Conservation (phyloP, 2,329 filamentous ascomycete species). For the Hypoxylon sp. region DNA sequence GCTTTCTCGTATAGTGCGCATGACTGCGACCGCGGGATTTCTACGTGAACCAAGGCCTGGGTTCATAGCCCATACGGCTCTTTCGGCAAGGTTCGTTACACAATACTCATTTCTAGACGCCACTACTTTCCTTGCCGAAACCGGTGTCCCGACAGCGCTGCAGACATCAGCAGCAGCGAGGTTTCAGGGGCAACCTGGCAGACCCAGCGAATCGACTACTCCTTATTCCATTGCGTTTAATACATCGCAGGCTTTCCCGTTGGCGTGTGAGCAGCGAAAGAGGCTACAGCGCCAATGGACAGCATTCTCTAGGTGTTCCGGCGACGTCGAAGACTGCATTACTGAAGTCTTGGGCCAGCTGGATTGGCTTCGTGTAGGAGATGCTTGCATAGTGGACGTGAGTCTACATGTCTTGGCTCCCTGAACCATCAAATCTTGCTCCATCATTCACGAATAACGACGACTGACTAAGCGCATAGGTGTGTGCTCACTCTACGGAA, state of each 20-base stretch:
- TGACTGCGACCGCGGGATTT: neutral
- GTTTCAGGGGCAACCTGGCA: neutral
- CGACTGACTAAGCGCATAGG: neutral
- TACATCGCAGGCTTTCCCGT: neutral
- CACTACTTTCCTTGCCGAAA: neutral
- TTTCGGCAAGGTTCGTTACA: neutral
- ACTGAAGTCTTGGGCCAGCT: neutral
- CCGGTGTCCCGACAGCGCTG: neutral
- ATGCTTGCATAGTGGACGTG: neutral
- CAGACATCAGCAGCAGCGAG: neutral
- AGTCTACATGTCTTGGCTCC: neutral
- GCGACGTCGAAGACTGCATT: neutral
- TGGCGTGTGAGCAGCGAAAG: neutral
- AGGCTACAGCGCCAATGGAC: neutral
- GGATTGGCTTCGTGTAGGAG: neutral
- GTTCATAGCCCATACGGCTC: neutral
- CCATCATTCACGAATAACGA: neutral
- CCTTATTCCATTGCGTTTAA: neutral
- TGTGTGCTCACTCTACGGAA: neutral
- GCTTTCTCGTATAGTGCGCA: neutral
- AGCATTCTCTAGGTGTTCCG: neutral
- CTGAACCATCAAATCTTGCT: neutral
- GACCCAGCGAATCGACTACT: neutral
- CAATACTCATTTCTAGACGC: neutral
- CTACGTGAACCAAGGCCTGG: neutral